Evolutionary conservation across 176 grass and related monocot genomes (phyloP).

Genomic region (Pontederia paniculata): DNA sequence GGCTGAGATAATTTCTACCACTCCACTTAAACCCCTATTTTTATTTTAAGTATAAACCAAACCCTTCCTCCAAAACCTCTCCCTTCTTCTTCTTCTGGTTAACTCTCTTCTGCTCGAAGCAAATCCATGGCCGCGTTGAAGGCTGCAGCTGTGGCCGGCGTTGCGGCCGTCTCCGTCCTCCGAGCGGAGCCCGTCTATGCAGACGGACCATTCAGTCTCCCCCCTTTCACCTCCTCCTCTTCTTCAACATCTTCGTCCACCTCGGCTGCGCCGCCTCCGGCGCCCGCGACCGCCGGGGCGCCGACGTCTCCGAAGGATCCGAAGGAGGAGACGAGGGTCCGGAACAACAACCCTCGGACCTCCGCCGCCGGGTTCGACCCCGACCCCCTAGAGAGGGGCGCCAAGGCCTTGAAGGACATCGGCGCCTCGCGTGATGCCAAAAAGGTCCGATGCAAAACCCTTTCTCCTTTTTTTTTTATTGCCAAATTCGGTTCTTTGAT

Average conservation of each 20-base stretch:
- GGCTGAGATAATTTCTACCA: too few species aligned
- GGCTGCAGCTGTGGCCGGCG: slow-evolving; percentile 14
- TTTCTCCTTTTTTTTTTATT: too few species aligned
- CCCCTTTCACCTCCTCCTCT: slow-evolving; percentile 28
- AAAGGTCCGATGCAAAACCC: slow-evolving; percentile 45
- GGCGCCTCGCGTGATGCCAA: slow-evolving; percentile 26
- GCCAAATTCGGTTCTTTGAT: slow-evolving; percentile 1
- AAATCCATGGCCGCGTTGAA: not conserved
- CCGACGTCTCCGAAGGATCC: not conserved
- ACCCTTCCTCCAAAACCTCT: too few species aligned
- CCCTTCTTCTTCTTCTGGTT: too few species aligned
- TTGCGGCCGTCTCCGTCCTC: slow-evolving; percentile 6
- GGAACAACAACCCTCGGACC: slow-evolving; percentile 66
- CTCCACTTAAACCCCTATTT: too few species aligned
- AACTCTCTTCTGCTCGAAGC: too few species aligned
- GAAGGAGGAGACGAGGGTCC: slow-evolving; percentile 36
- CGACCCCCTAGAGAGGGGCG: slow-evolving; percentile 44
- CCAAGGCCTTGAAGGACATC: slow-evolving; percentile 31
- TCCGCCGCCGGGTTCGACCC: slow-evolving; percentile 66
- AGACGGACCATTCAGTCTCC: slow-evolving; percentile 36
- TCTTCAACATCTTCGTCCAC: slow-evolving; percentile 4
- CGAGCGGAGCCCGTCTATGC: slow-evolving; percentile 34
- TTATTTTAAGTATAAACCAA: too few species aligned
- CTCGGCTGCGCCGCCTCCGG: not conserved
- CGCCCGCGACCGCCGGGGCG: not conserved